phyloP scores from a whole-genome alignment of 345 rosid species.

The Eucalyptus marginata region DNA sequence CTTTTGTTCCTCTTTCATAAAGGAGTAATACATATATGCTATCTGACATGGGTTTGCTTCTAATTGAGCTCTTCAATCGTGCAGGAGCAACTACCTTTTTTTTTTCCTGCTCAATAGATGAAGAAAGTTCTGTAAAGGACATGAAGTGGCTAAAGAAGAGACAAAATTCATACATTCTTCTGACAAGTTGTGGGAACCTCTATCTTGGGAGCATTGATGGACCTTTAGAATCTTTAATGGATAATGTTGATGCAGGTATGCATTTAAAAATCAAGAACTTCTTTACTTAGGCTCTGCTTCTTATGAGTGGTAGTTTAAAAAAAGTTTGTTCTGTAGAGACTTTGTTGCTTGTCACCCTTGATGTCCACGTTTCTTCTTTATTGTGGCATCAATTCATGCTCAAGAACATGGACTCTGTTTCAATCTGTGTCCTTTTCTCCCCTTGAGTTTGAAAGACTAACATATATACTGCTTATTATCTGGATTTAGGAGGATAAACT shows the following conservation, averaged over 20 bases:
- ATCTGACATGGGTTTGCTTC: neutral
- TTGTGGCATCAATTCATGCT: neutral
- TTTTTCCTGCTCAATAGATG: constrained; percentile 37
- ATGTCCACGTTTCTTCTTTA: neutral
- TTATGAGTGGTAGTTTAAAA: neutral
- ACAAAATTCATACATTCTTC: constrained; percentile 47
- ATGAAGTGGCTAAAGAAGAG: constrained; percentile 52
- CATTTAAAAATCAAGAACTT: neutral
- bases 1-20: neutral
- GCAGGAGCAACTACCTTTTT: constrained; percentile 44
- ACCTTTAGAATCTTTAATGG: constrained; percentile 42
- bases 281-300: neutral
- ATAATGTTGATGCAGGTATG: constrained; percentile 77
- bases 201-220: constrained; percentile 39
- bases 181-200: constrained; percentile 46
- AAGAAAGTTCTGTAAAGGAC: constrained; percentile 51
- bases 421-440: neutral
- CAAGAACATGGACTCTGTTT: neutral
- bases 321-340: neutral
- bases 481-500: neutral
- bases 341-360: neutral
- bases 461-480: neutral
- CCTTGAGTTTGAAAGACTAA: neutral
- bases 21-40: neutral
- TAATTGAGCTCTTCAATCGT: neutral